These are phyloP conservation scores for Balamuthia mandrillaris DNA, from an alignment of 208 protist genomes.

Conservation along the genomic window DNA sequence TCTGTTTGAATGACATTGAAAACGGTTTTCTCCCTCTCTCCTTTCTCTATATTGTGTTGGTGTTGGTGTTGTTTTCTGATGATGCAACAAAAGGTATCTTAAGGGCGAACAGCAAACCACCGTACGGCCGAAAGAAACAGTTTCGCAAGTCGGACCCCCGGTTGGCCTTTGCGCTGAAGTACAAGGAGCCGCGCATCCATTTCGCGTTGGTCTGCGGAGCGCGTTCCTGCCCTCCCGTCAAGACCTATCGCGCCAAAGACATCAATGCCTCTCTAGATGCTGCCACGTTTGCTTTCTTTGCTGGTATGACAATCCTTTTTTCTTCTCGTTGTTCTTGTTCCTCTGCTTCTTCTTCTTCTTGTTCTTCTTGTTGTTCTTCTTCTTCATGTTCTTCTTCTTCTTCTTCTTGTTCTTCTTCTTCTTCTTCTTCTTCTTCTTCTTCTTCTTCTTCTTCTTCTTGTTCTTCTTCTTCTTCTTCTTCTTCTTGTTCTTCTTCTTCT, in stretches of 20 bases:
- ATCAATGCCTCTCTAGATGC: neutral
- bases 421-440: neutral
- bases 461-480: neutral
- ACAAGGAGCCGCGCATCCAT: neutral
- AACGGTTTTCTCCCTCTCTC: neutral
- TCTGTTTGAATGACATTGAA: neutral
- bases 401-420: neutral
- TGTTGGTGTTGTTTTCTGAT: too few species aligned
- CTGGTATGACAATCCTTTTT: neutral
- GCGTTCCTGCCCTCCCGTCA: neutral
- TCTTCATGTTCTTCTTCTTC: neutral
- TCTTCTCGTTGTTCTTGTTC: neutral
- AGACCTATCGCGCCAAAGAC: neutral
- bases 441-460: neutral
- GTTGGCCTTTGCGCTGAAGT: neutral
- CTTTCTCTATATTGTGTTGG: too few species aligned
- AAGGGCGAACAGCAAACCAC: neutral
- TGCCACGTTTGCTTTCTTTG: neutral
- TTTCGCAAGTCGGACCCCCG: neutral
- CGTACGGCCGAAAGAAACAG: neutral
- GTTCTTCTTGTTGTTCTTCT: neutral
- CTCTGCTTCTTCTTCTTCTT: neutral
- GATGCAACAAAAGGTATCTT: too few species aligned
- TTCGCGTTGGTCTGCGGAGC: neutral
- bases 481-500: neutral